Conservation (phyloP, 2,329 filamentous ascomycete species). For the Calonectria multiphialidica region DNA sequence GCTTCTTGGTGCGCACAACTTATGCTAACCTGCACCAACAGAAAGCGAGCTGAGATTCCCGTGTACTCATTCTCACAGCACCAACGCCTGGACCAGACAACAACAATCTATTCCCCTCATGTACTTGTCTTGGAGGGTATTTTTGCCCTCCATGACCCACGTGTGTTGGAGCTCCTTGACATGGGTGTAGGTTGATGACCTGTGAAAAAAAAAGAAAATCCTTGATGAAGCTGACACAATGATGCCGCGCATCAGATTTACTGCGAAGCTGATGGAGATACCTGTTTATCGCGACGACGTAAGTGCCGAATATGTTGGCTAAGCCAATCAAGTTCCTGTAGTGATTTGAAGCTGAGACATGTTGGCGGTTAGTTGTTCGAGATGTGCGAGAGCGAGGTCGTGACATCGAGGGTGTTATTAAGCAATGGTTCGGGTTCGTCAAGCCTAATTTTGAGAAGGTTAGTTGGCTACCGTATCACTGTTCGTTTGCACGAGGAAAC, state of each 20-base stretch:
- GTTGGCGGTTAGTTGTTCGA: constrained; percentile 73
- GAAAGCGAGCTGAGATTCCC: constrained; percentile 90
- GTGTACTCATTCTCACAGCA: constrained; percentile 97
- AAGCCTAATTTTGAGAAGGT: constrained; percentile 95
- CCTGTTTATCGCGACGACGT: constrained; percentile 91
- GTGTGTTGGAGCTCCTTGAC: constrained; percentile 88
- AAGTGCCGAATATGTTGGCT: constrained; percentile 47
- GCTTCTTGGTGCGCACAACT: neutral
- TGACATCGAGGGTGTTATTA: constrained; percentile 95
- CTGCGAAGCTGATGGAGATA: constrained; percentile 94
- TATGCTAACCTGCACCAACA: constrained; percentile 50
- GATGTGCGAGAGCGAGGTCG: constrained; percentile 91
- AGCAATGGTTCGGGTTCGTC: constrained; percentile 97
- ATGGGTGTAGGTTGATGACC: constrained; percentile 74
- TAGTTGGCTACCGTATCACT: constrained; percentile 17
- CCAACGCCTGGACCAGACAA: constrained; percentile 81
- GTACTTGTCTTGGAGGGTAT: constrained; percentile 97
- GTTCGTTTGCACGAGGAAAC: neutral
- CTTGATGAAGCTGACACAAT: constrained; percentile 18
- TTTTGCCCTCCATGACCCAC: constrained; percentile 89
- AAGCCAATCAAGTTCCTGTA: neutral
- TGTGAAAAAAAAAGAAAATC: neutral
- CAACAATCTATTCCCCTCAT: constrained; percentile 94
- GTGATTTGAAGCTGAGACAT: constrained; percentile 16
- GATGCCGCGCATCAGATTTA: constrained; percentile 73